Percentiles rank a stretch among this genome's conserved stretches.
Conservation (phyloP, 2,329 filamentous ascomycete species). For the Cyphellophora europaea region DNA sequence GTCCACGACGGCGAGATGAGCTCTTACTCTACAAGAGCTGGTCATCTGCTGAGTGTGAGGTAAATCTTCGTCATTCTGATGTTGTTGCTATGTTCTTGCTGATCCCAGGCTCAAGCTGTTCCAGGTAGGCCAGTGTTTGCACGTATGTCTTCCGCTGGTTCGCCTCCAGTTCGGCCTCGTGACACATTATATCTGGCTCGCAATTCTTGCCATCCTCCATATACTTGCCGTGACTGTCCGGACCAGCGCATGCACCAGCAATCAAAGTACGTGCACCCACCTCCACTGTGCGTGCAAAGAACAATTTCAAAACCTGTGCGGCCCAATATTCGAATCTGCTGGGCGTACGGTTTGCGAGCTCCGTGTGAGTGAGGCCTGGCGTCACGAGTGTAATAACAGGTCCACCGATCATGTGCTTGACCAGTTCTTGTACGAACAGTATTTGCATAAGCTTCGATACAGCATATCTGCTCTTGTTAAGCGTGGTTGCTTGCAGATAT, state of each 20-base stretch:
- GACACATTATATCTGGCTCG: too few species aligned
- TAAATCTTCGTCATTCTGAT: too few species aligned
- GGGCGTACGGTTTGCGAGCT: slow-evolving; percentile 29
- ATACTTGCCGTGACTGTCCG: slow-evolving; percentile 22
- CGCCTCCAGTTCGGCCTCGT: too few species aligned
- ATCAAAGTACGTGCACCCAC: slow-evolving; percentile 24
- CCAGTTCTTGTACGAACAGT: slow-evolving; percentile 28
- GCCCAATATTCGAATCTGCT: too few species aligned
- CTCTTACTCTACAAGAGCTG: too few species aligned
- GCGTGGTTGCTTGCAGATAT: slow-evolving; percentile 27
- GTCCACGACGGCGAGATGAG: too few species aligned
- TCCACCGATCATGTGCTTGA: slow-evolving; percentile 8
- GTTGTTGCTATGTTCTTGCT: too few species aligned
- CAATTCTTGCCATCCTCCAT: too few species aligned
- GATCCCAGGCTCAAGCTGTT: too few species aligned
- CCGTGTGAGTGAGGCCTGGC: slow-evolving; percentile 44
- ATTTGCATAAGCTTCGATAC: slow-evolving; percentile 42
- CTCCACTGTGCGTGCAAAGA: slow-evolving; percentile 29
- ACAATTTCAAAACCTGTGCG: slow-evolving; percentile 21
- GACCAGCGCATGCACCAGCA: slow-evolving; percentile 20
- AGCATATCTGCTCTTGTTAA: slow-evolving; percentile 37
- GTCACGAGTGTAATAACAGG: slow-evolving; percentile 44
- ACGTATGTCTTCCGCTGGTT: too few species aligned
- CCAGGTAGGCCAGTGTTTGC: too few species aligned
- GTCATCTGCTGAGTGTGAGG: too few species aligned